phyloP scores from a whole-genome alignment of 306 rosid genomes.

The Prunus mume region DNA sequence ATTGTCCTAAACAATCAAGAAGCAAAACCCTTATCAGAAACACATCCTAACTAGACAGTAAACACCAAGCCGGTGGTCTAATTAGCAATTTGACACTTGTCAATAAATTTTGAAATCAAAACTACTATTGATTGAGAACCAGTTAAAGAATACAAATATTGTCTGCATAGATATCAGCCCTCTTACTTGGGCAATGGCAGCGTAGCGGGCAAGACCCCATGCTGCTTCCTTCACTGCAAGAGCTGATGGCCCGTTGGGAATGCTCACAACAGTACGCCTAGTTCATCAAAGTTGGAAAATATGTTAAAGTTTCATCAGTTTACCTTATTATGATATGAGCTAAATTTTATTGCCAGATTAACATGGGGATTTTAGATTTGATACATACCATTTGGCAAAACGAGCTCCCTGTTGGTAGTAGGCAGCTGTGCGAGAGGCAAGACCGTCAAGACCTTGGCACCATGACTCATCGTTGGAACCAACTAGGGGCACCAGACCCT shows the following conservation, averaged over 20 bases:
- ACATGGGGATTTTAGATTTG: neutral
- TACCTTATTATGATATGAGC: neutral
- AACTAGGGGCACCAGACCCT: constrained; percentile 78
- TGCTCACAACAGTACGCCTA: constrained; percentile 91
- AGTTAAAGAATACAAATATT: no score
- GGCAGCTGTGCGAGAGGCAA: constrained; percentile 85
- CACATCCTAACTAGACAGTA: constrained; percentile 5
- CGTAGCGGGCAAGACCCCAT: constrained; percentile 97
- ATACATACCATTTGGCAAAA: constrained; percentile 79
- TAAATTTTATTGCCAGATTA: neutral
- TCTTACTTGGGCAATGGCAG: constrained; percentile 84
- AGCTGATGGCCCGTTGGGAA: constrained; percentile 97
- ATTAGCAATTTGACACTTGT: neutral
- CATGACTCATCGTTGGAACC: constrained; percentile 89
- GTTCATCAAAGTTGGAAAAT: constrained; percentile 14
- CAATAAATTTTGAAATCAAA: neutral
- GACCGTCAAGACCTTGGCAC: constrained; percentile 99
- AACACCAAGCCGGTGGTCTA: neutral
- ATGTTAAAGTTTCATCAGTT: neutral
- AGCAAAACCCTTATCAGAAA: neutral
- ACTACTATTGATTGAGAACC: no score
- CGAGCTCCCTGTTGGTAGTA: constrained; percentile 96
- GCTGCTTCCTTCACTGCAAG: constrained; percentile 90
- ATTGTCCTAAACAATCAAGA: constrained; percentile 42
- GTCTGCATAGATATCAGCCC: neutral